phyloP scores from a whole-genome alignment of 169 alveolate species.

The Eimeria necatrix region DNA sequence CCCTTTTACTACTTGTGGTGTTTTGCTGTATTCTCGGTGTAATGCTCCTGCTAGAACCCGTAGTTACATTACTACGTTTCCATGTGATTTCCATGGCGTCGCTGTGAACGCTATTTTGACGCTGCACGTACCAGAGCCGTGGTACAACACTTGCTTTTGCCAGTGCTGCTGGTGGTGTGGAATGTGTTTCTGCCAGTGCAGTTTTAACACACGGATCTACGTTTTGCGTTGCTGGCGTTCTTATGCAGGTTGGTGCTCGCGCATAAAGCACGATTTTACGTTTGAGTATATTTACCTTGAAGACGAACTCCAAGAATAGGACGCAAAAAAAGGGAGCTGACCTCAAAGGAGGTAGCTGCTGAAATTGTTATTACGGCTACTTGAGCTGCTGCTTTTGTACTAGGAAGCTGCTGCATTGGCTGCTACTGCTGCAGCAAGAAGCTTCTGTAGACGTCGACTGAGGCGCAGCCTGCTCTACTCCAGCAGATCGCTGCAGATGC shows the following conservation, averaged over 20 bases:
- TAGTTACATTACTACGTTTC: not conserved
- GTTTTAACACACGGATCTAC: not conserved
- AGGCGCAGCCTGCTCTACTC: not conserved
- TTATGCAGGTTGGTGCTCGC: slow-evolving; percentile 77
- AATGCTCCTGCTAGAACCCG: not conserved
- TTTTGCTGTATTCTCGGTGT: not conserved
- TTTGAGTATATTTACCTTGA: slow-evolving; percentile 82
- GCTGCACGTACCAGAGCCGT: not conserved
- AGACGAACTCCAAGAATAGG: slow-evolving; percentile 51
- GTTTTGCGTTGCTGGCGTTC: not conserved
- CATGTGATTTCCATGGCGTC: not conserved
- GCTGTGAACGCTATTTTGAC: not conserved
- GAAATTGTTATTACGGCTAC: too few relatives aligned
- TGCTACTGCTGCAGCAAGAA: not conserved
- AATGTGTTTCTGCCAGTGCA: not conserved
- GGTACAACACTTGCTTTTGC: not conserved
- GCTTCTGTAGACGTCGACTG: not conserved
- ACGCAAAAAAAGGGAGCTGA: not conserved
- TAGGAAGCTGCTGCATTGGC: not conserved
- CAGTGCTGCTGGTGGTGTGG: not conserved
- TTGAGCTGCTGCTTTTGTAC: not conserved
- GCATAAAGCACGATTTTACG: slow-evolving; percentile 80
- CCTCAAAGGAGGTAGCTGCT: not conserved
- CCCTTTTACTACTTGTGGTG: not conserved
- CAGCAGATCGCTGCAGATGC: too few relatives aligned